Percentiles rank a stretch among this genome's conserved stretches.
These are phyloP conservation scores for Gastrolobium bilobum DNA, from an alignment of 306 rosid species.

Conservation along the genomic window DNA sequence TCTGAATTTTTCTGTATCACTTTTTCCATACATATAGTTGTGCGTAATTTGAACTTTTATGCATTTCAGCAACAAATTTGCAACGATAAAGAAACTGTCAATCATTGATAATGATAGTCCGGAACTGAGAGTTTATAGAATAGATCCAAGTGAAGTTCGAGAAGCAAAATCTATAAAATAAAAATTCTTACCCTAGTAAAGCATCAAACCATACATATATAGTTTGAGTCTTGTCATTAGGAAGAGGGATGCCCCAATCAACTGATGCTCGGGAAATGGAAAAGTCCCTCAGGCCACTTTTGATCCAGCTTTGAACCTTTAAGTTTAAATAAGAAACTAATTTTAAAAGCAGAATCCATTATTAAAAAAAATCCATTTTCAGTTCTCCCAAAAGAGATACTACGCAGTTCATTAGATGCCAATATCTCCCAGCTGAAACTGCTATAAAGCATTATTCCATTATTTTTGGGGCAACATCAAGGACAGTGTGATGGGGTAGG, in stretches of 20 bases:
- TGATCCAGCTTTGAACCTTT: conserved; percentile 97
- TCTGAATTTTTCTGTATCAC: conserved; percentile 20
- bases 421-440: conserved; percentile 21
- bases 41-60: conserved; percentile 23
- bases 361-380: conserved; percentile 17
- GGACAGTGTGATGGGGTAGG: not conserved
- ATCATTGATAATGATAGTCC: conserved; percentile 12
- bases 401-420: conserved; percentile 10
- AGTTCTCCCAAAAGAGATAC: conserved; percentile 25
- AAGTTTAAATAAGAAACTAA: conserved; percentile 42
- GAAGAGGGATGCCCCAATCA: conserved; percentile 98
- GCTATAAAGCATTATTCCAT: conserved; percentile 21
- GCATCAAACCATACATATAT: conserved; percentile 99
- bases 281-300: conserved; percentile 87
- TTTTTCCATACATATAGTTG: conserved; percentile 35
- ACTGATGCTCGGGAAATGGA: conserved; percentile 97
- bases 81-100: conserved; percentile 9
- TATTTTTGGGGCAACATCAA: not conserved
- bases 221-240: conserved; percentile 86
- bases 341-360: conserved; percentile 35
- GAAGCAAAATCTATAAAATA: conserved; percentile 29
- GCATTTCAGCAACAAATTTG: conserved; percentile 45
- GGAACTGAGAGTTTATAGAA: conserved; percentile 28
- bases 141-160: conserved; percentile 1
- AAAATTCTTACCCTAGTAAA: conserved; percentile 78